Evolutionary conservation across 108 stramenopile genomes (phyloP).

Genomic region (Craspedostauros australis): DNA sequence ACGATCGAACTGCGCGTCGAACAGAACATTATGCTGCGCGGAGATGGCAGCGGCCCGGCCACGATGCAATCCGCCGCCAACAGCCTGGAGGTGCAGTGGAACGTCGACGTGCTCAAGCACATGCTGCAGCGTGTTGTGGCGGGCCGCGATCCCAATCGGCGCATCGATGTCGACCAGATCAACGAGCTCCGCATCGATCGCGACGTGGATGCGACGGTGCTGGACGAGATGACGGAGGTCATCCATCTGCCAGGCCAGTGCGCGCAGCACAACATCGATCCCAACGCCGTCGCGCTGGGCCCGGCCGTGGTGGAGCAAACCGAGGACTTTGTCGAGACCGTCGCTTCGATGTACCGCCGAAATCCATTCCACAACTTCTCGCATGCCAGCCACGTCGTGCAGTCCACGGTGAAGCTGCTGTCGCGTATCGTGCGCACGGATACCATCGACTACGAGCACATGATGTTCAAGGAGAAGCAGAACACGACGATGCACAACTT

Average conservation of each 20-base stretch:
- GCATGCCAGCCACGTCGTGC: slow-evolving; percentile 11
- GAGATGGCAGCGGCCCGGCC: too few relatives aligned
- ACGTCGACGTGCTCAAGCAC: slow-evolving; percentile 6
- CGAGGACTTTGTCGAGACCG: slow-evolving; percentile 1
- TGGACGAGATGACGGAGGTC: neutral
- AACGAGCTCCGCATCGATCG: neutral
- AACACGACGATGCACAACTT: too few relatives aligned
- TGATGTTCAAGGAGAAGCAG: too few relatives aligned
- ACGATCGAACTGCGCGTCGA: too few relatives aligned
- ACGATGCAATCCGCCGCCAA: neutral
- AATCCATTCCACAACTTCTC: slow-evolving; percentile 13
- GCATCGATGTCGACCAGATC: neutral
- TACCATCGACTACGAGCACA: too few relatives aligned
- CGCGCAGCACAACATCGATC: neutral
- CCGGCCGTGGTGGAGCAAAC: slow-evolving; percentile 2
- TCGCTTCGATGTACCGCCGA: slow-evolving; percentile 1
- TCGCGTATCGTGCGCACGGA: neutral
- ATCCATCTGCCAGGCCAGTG: neutral
- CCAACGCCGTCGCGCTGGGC: neutral
- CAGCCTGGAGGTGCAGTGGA: slow-evolving; percentile 12
- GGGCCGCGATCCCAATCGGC: neutral
- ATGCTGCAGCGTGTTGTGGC: slow-evolving; percentile 5
- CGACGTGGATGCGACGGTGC: neutral
- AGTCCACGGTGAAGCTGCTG: slow-evolving; percentile 3
- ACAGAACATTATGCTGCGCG: too few relatives aligned